Evolutionary conservation across 371 early-diverging fungal species (phyloP), one percentile per base, ranked within the genome.

Genomic region (Zychaea mexicana): DNA sequence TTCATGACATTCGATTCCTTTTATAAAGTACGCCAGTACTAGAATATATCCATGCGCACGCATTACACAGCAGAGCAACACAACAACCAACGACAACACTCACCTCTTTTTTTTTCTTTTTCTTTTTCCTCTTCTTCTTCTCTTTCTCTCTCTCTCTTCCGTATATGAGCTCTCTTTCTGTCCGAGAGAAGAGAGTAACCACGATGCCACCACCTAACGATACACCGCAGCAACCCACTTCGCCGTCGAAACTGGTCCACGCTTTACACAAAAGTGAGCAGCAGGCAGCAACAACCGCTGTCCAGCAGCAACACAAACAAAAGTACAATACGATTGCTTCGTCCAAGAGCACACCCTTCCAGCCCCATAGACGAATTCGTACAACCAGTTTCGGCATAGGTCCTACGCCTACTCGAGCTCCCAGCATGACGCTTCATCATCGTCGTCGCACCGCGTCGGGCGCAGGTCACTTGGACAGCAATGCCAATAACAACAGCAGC

Each of bases 271-370:
- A 76, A 33, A 68, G 69, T 31, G 72, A 76, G 36, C 27, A 46
- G 62, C 24, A 32, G 17, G n/a, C n/a, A n/a, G n/a, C n/a, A n/a
- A n/a, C n/a, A n/a, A n/a, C n/a, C n/a, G 52, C 13, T 32, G 32
- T 22, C 56, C 36, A 62, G 19, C 21, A 17, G 22, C n/a, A 49
- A 5, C 52, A n/a, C 27, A 19, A 61, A 57, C 38, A 33, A 45
- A 31, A 19, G 22, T 36, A 53, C 15, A 31, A 2, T 19, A 42
- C 26, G 31, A 7, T 49, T 31, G 24, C 49, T 42, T 64, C 65
- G 56, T 81, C 82, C 3, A 78, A 77, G 57, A 81, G 82, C 42
- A 73, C 76, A 28, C 73, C 74, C 19, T 70, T 65, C 47, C 70
- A 74, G 26, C 56, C 59, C 5, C 52, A 73, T 33, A 77, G 76